Evolutionary conservation across 345 rosid species (phyloP), one percentile per base, ranked within the genome.

Genomic region (Ceriops decandra): DNA sequence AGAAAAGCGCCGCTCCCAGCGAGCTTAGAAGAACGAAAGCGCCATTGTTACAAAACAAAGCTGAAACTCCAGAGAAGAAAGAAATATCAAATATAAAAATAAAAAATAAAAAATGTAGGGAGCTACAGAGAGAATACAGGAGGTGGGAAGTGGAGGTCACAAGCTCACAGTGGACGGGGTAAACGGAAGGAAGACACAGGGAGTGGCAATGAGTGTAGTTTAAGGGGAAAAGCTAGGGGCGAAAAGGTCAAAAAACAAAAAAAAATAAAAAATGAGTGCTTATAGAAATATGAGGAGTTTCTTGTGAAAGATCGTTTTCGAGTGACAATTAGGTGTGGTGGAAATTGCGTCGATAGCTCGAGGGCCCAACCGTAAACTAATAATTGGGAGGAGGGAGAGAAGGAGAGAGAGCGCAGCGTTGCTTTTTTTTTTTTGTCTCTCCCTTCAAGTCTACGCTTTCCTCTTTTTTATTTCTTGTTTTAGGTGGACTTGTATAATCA

Each of bases 361-460:
- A 60, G 42, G 66, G 33, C 47, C 60, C 70, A 65, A 60, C 54
- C 49, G 54, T 26, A 65, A 20, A 60, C 4, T 28, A 28, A 15
- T 22, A 32, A 66, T 21, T 6, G 66, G 7, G 52, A 62, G 52
- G 51, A 33, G 31, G 51, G 52, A 32, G 7, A 32, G 33, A 6
- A 0, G 6, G 36, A 33, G 36, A 30, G 30, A 57, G 33, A 35
- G 21, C 6, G 10, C 20, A 1, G 3, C 16, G 9, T 16, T 20
- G 61, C 21, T 52, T 52, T 17, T 51, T 1, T 66, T 2, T 17
- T 5, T 57, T 54, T 68, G 57, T 57, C 72, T 75, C 82, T 75
- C 79, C 36, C 82, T 78, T 76, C 20, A 72, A 78, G 74, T 49
- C 74, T 72, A 74, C 79, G 82, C 51, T 70, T 67, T 74, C 64